Evolutionary conservation across 306 rosid species (phyloP).

Genomic region (Glycine tomentella): DNA sequence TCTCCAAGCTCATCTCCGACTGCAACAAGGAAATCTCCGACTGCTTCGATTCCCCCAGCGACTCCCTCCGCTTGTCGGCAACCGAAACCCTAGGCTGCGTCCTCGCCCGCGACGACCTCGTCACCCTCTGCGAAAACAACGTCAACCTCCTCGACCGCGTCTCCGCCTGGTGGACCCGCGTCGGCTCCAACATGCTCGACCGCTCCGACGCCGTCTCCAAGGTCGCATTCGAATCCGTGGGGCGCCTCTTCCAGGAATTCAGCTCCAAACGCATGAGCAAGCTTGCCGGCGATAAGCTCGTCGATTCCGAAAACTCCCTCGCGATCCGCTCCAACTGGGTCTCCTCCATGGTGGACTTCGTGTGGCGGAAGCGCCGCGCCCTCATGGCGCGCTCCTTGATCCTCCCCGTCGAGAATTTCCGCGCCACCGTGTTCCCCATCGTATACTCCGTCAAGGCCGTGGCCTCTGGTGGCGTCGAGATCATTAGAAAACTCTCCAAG

Average conservation of each 20-base stretch:
- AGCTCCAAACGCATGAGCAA: slow-evolving; percentile 89
- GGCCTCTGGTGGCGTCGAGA: slow-evolving; percentile 88
- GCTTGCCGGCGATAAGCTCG: slow-evolving; percentile 89
- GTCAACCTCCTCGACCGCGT: slow-evolving; percentile 83
- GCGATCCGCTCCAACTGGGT: slow-evolving; percentile 98
- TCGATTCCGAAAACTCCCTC: slow-evolving; percentile 93
- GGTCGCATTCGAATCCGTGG: slow-evolving; percentile 96
- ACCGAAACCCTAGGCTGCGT: slow-evolving; percentile 94
- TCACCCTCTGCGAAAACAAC: slow-evolving; percentile 90
- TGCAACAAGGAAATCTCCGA: slow-evolving; percentile 79
- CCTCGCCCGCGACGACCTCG: slow-evolving; percentile 95
- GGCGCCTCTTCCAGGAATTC: slow-evolving; percentile 93
- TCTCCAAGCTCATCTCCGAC: slow-evolving; percentile 75
- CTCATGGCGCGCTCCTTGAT: slow-evolving; percentile 90
- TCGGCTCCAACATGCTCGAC: slow-evolving; percentile 85
- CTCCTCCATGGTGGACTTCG: slow-evolving; percentile 92
- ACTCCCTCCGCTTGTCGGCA: slow-evolving; percentile 80
- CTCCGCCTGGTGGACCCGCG: slow-evolving; percentile 88
- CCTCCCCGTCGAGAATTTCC: slow-evolving; percentile 89
- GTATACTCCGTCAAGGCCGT: slow-evolving; percentile 93
- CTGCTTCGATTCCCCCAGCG: slow-evolving; percentile 84
- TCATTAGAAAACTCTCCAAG: slow-evolving; percentile 82
- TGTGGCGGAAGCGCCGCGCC: slow-evolving; percentile 93
- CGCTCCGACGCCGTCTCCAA: slow-evolving; percentile 82
- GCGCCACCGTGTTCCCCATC: slow-evolving; percentile 84